Base-by-base conservation (phyloP, 2,329 filamentous ascomycete species). In the Trichoderma hamatum region DNA sequence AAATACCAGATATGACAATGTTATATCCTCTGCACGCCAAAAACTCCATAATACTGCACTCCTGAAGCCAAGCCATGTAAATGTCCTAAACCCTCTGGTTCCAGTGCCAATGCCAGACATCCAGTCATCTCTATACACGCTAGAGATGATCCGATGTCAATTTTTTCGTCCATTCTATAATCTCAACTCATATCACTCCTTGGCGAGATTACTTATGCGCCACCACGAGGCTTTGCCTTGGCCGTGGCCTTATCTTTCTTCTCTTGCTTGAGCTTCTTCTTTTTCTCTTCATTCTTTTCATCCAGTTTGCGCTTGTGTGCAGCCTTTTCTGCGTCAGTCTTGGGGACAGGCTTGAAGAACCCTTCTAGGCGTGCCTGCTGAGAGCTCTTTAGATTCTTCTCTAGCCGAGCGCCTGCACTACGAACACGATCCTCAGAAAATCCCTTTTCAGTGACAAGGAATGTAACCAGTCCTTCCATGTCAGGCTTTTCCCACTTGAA, bases 401-500 rank as follows among this genome's bases (percentile, higher is more conserved):
- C 88, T 69, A 99, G 82, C 68, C 93, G 88, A 2, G 89, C 86
- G 0, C 92, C 94, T 32, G 87, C 95, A 54, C 86, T 88, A 46
- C 94, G 88, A 10, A 99, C 96, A 21, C 96, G 88, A 77, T 99
- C 96, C 78, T 99, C 96, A 34, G 90, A 97, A 85, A 99, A 99
- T 0, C 94, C 96, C 82, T 99, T 99, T 77, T 98, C 96, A 6
- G 89, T 89, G 3, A 97, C 96, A 2, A 99, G 84, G 80, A 93
- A 99, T 74, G 96, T 88, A 72, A 99, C 88, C 0, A 99, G 87
- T 0, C 93, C 95, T 2, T 97, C 94, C 1, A 96, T 85, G 75
- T 99, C 94, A 3, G 96, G 96, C 70, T 90, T 90, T 55, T 97
- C 94, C 96, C 96, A 99, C 81, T 97, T 97, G 85, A 98, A 97